Evolutionary conservation across 371 early-diverging fungal genomes (phyloP), one percentile per base, ranked within the genome.

Genomic region (Nematocida minor): DNA sequence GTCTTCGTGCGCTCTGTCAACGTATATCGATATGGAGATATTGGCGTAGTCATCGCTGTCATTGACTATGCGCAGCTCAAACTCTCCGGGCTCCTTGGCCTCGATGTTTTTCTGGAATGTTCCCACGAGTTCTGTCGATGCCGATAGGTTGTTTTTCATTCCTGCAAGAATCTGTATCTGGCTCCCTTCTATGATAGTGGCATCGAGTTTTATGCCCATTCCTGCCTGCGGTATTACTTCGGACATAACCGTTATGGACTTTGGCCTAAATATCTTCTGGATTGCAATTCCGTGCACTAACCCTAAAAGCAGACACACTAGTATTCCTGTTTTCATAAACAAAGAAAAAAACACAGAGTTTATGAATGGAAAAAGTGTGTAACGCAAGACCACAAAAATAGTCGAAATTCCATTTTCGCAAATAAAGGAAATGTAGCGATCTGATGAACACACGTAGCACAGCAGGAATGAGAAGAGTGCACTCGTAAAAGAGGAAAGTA

Each of bases 181-280:
- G 2, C 9, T 14, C 14, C 77, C 77, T 40, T 74, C 54, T 34
- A 74, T 63, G 1, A 66, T n/a, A 29, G 4, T 74, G 7, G 53
- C 54, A 54, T 74, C 77, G 20, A 74, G 11, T 18, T 36, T 74
- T 31, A 74, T 48, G 3, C 64, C 66, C 62, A 74, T 62, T 47
- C 40, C 31, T 34, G 40, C 64, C 47, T 62, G 47, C 20, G 49
- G 36, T 31, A 74, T 27, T n/a, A 20, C 64, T 47, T 74, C 77
- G 27, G 66, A 48, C 18, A 74, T 6, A 27, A 63, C 32, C 18
- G 64, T 36, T 22, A 60, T 34, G 20, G 64, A 25, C 4, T 53
- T 48, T 34, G 77, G 77, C 42, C 77, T 49, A 34, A 74, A 16
- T 40, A 74, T 74, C 77, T 74, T 74, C 62, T 74, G 77, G 4